A percentile compares a stretch with the other conserved stretches of the same genome.
phyloP scores from a whole-genome alignment of 164 flowering plant species.

The Protea cynaroides region DNA sequence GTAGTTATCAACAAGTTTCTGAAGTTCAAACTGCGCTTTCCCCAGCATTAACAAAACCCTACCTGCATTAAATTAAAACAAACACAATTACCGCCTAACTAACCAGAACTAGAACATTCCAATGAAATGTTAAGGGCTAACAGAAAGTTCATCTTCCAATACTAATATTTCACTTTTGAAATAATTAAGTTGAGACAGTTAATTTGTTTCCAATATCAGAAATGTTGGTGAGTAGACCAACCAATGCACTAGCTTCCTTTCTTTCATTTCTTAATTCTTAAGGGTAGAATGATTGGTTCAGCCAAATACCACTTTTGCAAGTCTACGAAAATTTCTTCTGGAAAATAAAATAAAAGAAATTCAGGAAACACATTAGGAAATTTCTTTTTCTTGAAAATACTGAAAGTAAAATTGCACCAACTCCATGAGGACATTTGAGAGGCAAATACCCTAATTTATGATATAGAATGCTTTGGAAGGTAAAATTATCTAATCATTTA shows the following conservation, averaged over 20 bases:
- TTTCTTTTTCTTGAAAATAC: neutral
- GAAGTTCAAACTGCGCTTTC: constrained; percentile 78
- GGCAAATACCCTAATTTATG: too few species aligned
- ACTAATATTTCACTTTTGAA: neutral
- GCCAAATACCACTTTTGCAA: too few species aligned
- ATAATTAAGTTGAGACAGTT: neutral
- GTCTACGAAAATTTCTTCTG: neutral
- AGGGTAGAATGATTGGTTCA: too few species aligned
- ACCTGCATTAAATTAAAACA: constrained; percentile 39
- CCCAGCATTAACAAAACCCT: constrained; percentile 73
- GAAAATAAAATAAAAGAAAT: neutral
- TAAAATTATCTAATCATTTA: constrained; percentile 20
- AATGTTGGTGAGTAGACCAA: too few species aligned
- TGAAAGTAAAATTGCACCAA: neutral
- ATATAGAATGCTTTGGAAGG: neutral
- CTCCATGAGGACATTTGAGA: neutral
- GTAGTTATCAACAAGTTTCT: constrained; percentile 75
- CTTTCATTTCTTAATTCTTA: too few species aligned
- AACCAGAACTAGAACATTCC: neutral
- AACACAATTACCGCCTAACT: neutral
- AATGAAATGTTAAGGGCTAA: neutral
- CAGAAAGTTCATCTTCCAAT: neutral
- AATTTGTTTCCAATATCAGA: neutral
- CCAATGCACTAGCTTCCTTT: too few species aligned
- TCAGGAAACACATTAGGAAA: neutral